Evolutionary conservation across 768 basidiomycete species (phyloP).

Genomic region (Gloeophyllum trabeum): DNA sequence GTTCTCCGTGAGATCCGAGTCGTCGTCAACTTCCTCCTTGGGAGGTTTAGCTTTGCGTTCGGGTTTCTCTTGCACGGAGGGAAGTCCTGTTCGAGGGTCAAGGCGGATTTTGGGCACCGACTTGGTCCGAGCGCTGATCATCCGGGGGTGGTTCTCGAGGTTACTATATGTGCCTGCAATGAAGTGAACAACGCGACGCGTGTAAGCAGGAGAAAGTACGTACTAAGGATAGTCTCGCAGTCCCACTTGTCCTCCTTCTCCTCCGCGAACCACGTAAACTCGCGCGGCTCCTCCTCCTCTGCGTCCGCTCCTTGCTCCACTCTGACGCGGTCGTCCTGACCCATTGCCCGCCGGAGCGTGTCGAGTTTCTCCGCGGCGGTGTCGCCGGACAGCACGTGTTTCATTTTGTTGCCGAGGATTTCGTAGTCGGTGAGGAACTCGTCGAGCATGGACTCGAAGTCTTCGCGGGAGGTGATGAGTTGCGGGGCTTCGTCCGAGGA

Average conservation of each 20-base stretch:
- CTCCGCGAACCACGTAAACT: conserved; percentile 27
- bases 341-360: conserved; percentile 67
- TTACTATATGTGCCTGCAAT: conserved; percentile 86
- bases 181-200: conserved; percentile 2
- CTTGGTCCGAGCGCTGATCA: conserved; percentile 58
- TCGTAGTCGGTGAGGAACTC: conserved; percentile 92
- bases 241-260: conserved; percentile 83
- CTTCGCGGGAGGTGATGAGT: conserved; percentile 71
- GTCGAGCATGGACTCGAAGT: conserved; percentile 86
- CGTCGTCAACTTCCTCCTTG: conserved; percentile 17
- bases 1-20: conserved; percentile 8
- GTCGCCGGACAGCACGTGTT: conserved; percentile 61
- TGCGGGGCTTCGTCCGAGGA: conserved; percentile 58
- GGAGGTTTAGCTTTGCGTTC: no score
- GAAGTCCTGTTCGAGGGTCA: conserved; percentile 72
- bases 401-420: conserved; percentile 79
- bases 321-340: conserved; percentile 51
- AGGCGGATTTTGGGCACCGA: conserved; percentile 54
- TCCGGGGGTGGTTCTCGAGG: conserved; percentile 89
- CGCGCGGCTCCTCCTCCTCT: conserved; percentile 31
- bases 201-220: conserved; percentile 18
- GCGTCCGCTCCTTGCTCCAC: conserved; percentile 34
- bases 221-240: conserved; percentile 90
- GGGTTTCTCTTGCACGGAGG: conserved; percentile 29
- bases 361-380: conserved; percentile 72